phyloP scores from a whole-genome alignment of 805 yeast genomes.

The Pichia manshurica region DNA sequence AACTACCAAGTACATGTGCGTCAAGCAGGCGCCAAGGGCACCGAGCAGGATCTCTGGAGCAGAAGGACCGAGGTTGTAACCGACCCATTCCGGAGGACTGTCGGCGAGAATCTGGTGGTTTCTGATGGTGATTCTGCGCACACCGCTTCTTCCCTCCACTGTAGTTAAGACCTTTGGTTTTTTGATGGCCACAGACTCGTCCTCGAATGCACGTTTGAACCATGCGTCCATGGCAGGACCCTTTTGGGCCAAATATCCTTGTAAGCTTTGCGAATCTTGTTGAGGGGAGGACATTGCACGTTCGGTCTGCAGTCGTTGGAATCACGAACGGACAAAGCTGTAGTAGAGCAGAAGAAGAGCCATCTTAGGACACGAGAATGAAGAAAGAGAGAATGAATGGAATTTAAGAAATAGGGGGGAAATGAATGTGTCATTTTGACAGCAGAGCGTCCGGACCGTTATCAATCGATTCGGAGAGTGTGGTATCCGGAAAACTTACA shows the following conservation, averaged over 20 bases:
- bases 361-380: too few species aligned
- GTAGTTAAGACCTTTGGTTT: constrained; percentile 6
- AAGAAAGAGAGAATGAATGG: too few species aligned
- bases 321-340: too few species aligned
- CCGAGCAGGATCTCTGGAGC: constrained; percentile 10
- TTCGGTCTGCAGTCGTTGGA: too few species aligned
- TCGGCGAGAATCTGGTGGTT: constrained; percentile 8
- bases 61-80: constrained; percentile 8
- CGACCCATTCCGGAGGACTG: constrained; percentile 9
- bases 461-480: too few species aligned
- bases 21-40: constrained; percentile 6
- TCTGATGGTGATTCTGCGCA: constrained; percentile 6
- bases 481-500: too few species aligned
- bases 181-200: constrained; percentile 5
- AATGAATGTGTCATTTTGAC: too few species aligned
- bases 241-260: constrained; percentile 2
- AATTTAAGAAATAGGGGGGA: too few species aligned
- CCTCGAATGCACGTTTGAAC: background rate
- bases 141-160: constrained; percentile 10
- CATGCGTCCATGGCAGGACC: constrained; percentile 7
- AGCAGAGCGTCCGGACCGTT: too few species aligned
- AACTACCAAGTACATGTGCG: constrained; percentile 11
- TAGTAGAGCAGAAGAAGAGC: too few species aligned
- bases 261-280: constrained; percentile 37
- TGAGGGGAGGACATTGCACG: too few species aligned